A percentile compares a stretch with the other conserved stretches of the same genome.
These are phyloP conservation scores for Gonapodya sp. DNA, from an alignment of 192 early-diverging fungal species.

Conservation along the genomic window DNA sequence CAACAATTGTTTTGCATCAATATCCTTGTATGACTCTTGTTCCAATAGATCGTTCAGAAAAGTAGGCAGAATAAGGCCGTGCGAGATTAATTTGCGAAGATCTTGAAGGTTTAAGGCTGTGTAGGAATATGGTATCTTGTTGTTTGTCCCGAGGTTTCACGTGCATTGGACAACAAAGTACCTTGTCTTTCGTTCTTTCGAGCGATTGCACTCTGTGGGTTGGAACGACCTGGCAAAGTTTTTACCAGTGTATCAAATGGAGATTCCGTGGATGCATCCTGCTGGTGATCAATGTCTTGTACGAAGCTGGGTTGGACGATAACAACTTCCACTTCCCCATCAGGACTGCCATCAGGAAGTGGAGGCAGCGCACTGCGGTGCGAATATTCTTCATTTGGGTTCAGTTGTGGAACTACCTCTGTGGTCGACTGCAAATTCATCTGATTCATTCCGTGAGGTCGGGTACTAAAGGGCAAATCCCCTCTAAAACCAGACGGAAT, in stretches of 20 bases:
- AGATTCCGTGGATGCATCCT: too few relatives aligned
- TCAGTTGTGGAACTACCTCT: background rate
- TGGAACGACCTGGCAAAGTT: too few relatives aligned
- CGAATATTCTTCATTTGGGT: background rate
- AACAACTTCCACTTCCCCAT: background rate
- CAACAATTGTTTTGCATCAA: slow-evolving; percentile 25
- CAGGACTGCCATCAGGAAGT: background rate
- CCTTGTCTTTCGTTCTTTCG: too few relatives aligned
- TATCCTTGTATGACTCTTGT: slow-evolving; percentile 21
- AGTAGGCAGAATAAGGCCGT: slow-evolving; percentile 34
- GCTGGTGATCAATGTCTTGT: too few relatives aligned
- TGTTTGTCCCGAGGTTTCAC: too few relatives aligned
- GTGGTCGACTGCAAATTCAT: background rate
- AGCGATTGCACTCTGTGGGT: too few relatives aligned
- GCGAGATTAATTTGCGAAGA: slow-evolving; percentile 38
- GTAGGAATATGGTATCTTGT: slow-evolving; percentile 14
- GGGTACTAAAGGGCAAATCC: background rate
- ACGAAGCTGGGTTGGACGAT: background rate
- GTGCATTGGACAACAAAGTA: too few relatives aligned
- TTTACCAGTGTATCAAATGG: too few relatives aligned
- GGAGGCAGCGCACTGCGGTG: background rate
- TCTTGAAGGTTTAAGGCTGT: slow-evolving; percentile 24
- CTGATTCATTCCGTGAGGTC: background rate
- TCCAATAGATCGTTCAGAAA: slow-evolving; percentile 33
- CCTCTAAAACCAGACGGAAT: background rate